Conservation (phyloP, 441 rosid genomes). For the Hura crepitans region DNA sequence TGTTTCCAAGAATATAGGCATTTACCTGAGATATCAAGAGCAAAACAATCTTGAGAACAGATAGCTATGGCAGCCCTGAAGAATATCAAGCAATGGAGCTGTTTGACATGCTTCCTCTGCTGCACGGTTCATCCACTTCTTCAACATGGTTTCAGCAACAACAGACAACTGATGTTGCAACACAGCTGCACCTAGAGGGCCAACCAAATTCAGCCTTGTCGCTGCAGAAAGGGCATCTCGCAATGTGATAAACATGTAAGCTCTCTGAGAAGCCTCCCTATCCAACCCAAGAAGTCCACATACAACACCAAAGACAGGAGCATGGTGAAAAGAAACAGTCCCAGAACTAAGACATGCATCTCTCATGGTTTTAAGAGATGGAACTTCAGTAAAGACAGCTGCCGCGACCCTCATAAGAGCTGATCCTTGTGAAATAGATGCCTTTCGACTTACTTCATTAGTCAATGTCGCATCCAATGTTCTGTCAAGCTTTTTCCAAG, state of each 20-base stretch:
- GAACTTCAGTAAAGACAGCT: slow-evolving; percentile 58
- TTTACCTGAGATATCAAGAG: slow-evolving; percentile 38
- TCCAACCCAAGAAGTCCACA: slow-evolving; percentile 79
- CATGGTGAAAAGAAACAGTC: slow-evolving; percentile 54
- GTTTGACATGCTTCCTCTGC: slow-evolving; percentile 81
- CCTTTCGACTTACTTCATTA: slow-evolving; percentile 69
- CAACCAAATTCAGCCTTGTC: slow-evolving; percentile 71
- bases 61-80: slow-evolving; percentile 77
- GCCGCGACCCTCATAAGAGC: slow-evolving; percentile 77
- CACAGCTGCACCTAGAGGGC: slow-evolving; percentile 70
- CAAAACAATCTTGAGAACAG: slow-evolving; percentile 80
- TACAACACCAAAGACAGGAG: slow-evolving; percentile 70
- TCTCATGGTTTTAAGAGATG: slow-evolving; percentile 52
- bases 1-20: neutral
- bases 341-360: slow-evolving; percentile 38
- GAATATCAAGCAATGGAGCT: slow-evolving; percentile 64
- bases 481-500: slow-evolving; percentile 50
- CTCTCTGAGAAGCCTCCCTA: slow-evolving; percentile 59
- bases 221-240: slow-evolving; percentile 79
- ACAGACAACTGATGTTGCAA: slow-evolving; percentile 68
- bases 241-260: slow-evolving; percentile 65
- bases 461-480: slow-evolving; percentile 63
- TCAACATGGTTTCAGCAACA: slow-evolving; percentile 49
- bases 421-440: slow-evolving; percentile 76
- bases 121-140: slow-evolving; percentile 55